Evolutionary conservation across 2,329 filamentous ascomycete genomes (phyloP), one percentile per base, ranked within the genome.

Genomic region (Aschersonia sp.): DNA sequence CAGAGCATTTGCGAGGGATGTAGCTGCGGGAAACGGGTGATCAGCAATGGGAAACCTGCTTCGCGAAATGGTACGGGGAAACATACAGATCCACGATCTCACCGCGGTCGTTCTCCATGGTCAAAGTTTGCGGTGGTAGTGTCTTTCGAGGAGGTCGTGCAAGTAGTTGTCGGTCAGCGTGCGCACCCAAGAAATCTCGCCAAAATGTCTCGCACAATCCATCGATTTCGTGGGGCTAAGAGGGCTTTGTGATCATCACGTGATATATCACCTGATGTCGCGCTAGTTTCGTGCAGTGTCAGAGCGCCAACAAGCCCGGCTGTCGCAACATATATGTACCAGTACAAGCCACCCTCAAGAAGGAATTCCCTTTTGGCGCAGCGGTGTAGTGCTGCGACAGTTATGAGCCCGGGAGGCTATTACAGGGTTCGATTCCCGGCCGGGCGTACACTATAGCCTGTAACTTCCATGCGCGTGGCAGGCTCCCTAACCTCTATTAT

Each of bases 101-200:
- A 78, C 91, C 91, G 77, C 89, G 89, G 80, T 97, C 92, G 89
- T 98, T 98, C 82, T 98, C 92, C 92, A 97, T 98, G 75, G 80
- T 89, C 20, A 20, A 20, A 20, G 67, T 65, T 71, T 66, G 63
- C 61, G 55, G 56, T 38, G 35, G 12, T 38, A 38, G 35, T 31
- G 46, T 58, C 52, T 55, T 56, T 58, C 54, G 58, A 54, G 52
- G 56, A 58, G 55, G 57, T 57, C 58, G 56, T 59, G 52, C 56
- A 51, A 12, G 32, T 56, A 52, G 20, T 20, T 20, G 20, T 20
- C 20, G 20, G 20, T 20, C 20, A 20, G 20, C 20, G 20, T 20
- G 20, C 20, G 20, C 20, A 59, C 7, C 35, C 35, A 40, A 2
- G 58, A 54, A 56, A 56, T 51, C 51, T 51, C 43, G 35, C 12